Evolutionary conservation across 176 grass and related monocot species (phyloP), one percentile per base, ranked within the genome.

Genomic region (Saccharum officinarum): DNA sequence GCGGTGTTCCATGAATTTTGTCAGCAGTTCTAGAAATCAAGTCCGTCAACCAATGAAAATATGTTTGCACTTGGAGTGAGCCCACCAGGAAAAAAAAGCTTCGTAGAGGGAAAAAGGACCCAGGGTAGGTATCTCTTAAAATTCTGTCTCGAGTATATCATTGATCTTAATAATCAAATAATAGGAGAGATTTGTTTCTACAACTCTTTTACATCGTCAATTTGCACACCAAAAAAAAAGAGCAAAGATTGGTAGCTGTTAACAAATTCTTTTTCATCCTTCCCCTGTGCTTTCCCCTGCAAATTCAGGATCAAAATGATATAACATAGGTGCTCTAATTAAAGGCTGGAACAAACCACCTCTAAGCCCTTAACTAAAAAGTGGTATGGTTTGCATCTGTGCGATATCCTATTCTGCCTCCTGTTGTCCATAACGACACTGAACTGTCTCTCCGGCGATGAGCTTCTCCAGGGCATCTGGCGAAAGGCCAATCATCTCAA

Each of bases 401-500:
- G 1, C 10, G 45, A 83, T 42, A 73, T 54, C 70, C 68, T 86
- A 84, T 26, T 97, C 75, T 4, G 78, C 36, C 14, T 79, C 79
- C 2, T 87, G 66, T 63, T 85, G 75, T 73, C 85, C 89, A 15
- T 86, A 99, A 33, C 78, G 84, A 54, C 94, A 99, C 17, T 49
- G 81, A 74, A 99, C 88, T 5, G 64, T 9, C 79, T 97, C 94
- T 28, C 94, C 97, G 67, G 79, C 84, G 7, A 97, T 84, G 67
- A 97, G 79, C 86, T 89, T 92, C 75, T 94, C 92, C 90, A 99
- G 77, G 39, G 94, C 90, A 81, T 99, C 86, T 10, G 45, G 41
- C 0, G 92, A 92, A 47, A 99, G 97, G 15, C 94, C 94, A 10
- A 97, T 86, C 74, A 94, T 80, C 62, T 97, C 90, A 0, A 97